Base-by-base conservation (phyloP, 2,329 filamentous ascomycete species). In the Fusarium ambrosium region DNA sequence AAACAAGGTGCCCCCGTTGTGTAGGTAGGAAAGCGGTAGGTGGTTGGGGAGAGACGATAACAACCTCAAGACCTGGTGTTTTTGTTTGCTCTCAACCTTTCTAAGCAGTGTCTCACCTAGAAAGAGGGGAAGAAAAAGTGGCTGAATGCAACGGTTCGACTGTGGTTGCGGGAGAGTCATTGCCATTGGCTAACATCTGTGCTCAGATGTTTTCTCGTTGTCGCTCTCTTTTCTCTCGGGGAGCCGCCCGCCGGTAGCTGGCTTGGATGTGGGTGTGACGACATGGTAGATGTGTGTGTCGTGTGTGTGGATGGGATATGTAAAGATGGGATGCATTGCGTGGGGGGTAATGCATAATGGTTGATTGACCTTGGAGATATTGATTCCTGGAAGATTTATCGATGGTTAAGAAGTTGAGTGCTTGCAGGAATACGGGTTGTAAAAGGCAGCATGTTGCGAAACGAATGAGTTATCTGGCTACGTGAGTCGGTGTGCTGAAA, bases 201-300 rank as follows among this genome's bases (percentile, higher is more conserved):
- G 61, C 41, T 71, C 70, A 66, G 67, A 68, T 62, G 62, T 73
- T 70, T 72, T 73, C 72, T 64, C 66, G 62, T 67, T 66, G 32
- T 75, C 66, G 59, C 60, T 70, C 11, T 41, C 37, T 39, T 16
- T 14, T 37, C 8, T 43, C 55, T 70, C 62, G 56, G 69, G 45
- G 61, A 63, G 43, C 60, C 43, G 60, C 43, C 43, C 32, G 60
- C 32, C 39, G 55, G 55, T 32, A 43, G 39, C 24, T 22, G 39
- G 59, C 20, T 32, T 74, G 64, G 68, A 48, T 68, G 64, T 66
- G 58, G 58, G 74, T 74, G 71, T 72, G 64, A 74, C 68, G 64
- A 37, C 64, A 69, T 67, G 34, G 27, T 24, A 73, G 45, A 27
- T 60, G 62, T 27, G 29, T 32, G 29, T 32, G 29, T 32, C 9